Evolutionary conservation across 1,284 basidiomycete genomes (phyloP).

Genomic region (Tremellales sp.): DNA sequence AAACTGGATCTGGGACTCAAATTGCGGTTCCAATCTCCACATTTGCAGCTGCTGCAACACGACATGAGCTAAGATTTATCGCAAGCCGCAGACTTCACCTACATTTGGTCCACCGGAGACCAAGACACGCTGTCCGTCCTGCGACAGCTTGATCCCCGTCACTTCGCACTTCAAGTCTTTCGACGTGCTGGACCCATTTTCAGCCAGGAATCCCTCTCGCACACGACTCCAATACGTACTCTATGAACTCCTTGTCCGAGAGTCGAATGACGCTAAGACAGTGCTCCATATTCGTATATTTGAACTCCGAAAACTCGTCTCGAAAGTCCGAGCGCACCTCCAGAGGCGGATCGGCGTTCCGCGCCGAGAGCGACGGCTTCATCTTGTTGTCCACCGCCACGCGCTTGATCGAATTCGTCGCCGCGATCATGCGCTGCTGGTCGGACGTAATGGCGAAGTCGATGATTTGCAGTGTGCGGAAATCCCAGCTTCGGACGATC

Average conservation of each 20-base stretch:
- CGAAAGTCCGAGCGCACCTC: conserved; percentile 4
- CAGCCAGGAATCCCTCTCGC: neutral
- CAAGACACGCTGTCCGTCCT: conserved; percentile 79
- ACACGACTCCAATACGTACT: conserved; percentile 21
- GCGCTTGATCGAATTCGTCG: conserved; percentile 61
- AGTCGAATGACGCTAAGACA: conserved; percentile 34
- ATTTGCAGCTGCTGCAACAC: conserved; percentile 72
- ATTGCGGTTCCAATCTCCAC: conserved; percentile 66
- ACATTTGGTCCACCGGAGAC: conserved; percentile 83
- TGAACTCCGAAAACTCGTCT: conserved; percentile 9
- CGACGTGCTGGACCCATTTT: conserved; percentile 17
- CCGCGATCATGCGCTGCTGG: conserved; percentile 72
- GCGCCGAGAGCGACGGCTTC: conserved; percentile 37
- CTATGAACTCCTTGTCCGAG: conserved; percentile 34
- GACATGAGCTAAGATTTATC: conserved; percentile 14
- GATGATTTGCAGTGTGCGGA: conserved; percentile 76
- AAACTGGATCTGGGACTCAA: conserved; percentile 70
- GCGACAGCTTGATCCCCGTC: conserved; percentile 81
- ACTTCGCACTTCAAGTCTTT: conserved; percentile 56
- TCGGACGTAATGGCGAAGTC: conserved; percentile 86
- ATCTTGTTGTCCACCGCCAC: conserved; percentile 36
- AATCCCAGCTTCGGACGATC: conserved; percentile 64
- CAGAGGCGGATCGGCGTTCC: conserved; percentile 18
- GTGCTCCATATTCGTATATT: conserved; percentile 41
- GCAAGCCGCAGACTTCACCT: conserved; percentile 44